A percentile compares a stretch with the other conserved stretches of the same genome.
These are phyloP conservation scores for Saccharomyces hybrid DNA, from an alignment of 1,139 yeast genomes.

Conservation along the genomic window DNA sequence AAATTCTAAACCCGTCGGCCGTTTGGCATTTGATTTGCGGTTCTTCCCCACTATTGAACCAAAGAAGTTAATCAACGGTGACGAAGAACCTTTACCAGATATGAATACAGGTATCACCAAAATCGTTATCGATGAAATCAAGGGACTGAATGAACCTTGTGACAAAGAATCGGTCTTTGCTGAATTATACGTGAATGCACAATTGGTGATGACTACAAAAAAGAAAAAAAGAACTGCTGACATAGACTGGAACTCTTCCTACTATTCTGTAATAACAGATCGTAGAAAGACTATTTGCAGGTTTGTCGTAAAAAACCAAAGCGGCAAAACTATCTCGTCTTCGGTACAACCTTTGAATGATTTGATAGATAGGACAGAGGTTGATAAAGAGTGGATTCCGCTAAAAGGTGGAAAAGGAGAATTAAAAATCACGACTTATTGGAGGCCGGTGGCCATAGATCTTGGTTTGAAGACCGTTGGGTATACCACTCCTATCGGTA, in stretches of 20 bases:
- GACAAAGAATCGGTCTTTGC: conserved; percentile 58
- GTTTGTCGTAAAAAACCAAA: conserved; percentile 54
- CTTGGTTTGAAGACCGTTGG: conserved; percentile 60
- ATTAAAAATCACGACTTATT: conserved; percentile 54
- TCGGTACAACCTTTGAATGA: conserved; percentile 57
- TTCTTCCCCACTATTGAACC: conserved; percentile 79
- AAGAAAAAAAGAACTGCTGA: conserved; percentile 23
- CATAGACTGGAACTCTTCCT: not conserved
- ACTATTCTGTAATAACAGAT: conserved; percentile 63
- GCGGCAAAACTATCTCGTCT: conserved; percentile 53
- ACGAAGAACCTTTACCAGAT: conserved; percentile 80
- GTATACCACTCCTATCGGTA: conserved; percentile 87
- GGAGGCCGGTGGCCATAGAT: conserved; percentile 77
- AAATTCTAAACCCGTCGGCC: conserved; percentile 79
- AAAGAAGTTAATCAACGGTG: conserved; percentile 72
- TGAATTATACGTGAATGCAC: conserved; percentile 59
- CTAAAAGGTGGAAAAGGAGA: conserved; percentile 59
- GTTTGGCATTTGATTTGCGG: conserved; percentile 57
- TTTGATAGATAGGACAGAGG: conserved; percentile 65
- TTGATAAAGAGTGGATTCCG: conserved; percentile 70
- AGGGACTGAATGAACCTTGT: conserved; percentile 25
- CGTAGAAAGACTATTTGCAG: conserved; percentile 59
- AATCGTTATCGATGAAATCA: conserved; percentile 32
- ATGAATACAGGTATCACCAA: conserved; percentile 85
- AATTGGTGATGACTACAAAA: conserved; percentile 49